These are phyloP conservation scores for Rhynchosporium agropyri DNA, from an alignment of 2,329 filamentous ascomycete species.

Conservation along the genomic window DNA sequence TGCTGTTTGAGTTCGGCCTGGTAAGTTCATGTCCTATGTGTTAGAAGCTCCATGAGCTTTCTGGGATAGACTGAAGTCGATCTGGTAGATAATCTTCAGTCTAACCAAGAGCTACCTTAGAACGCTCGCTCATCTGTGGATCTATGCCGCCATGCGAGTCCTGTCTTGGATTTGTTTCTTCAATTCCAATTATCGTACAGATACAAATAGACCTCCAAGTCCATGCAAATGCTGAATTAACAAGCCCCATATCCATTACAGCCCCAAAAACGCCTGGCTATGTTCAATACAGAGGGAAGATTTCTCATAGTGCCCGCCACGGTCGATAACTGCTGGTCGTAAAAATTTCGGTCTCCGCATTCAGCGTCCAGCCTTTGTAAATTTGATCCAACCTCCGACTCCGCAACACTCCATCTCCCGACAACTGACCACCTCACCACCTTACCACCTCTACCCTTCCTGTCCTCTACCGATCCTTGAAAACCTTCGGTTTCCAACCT, in stretches of 20 bases:
- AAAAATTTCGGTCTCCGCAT: neutral
- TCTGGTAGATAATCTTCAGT: neutral
- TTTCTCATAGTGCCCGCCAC: slow-evolving; percentile 31
- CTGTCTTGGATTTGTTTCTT: slow-evolving; percentile 19
- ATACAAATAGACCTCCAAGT: slow-evolving; percentile 28
- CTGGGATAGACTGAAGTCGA: neutral
- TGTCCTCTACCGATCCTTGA: slow-evolving; percentile 70
- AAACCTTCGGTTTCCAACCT: slow-evolving; percentile 94
- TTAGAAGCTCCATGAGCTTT: neutral
- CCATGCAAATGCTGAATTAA: slow-evolving; percentile 34
- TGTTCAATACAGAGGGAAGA: slow-evolving; percentile 42
- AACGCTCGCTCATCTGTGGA: neutral
- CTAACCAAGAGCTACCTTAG: neutral
- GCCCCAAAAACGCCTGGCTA: slow-evolving; percentile 42
- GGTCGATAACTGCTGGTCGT: slow-evolving; percentile 14
- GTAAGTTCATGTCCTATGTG: neutral
- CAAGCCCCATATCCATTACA: slow-evolving; percentile 35
- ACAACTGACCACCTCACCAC: slow-evolving; percentile 15
- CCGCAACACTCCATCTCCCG: no score
- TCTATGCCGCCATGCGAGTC: neutral
- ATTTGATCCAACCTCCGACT: neutral
- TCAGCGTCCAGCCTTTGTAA: neutral
- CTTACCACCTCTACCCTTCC: slow-evolving; percentile 18
- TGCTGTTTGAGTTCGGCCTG: slow-evolving; percentile 6
- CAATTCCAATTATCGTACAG: slow-evolving; percentile 37